phyloP scores from a whole-genome alignment of 139 green algal genomes.

The Yamagishiella unicocca region DNA sequence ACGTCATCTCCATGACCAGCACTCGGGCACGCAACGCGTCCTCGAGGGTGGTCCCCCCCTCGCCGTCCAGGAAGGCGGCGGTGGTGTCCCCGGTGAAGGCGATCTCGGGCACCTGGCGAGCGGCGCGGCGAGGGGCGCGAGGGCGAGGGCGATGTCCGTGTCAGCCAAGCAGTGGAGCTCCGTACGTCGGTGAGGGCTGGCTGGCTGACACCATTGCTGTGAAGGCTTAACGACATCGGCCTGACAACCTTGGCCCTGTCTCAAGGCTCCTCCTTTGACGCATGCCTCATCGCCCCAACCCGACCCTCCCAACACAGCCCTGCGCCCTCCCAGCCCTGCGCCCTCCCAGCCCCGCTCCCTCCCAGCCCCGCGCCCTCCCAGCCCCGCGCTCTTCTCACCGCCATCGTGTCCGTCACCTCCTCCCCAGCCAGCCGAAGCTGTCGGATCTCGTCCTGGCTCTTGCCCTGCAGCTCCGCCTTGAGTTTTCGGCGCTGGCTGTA shows the following conservation, averaged over 20 bases:
- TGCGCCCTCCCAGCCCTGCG: too few species aligned
- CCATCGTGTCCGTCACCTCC: slow-evolving; percentile 65
- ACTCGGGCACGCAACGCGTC: slow-evolving; percentile 72
- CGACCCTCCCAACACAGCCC: too few species aligned
- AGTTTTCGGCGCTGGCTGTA: slow-evolving; percentile 78
- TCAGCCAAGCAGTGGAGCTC: too few species aligned
- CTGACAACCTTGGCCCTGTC: too few species aligned
- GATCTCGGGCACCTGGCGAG: slow-evolving; percentile 74
- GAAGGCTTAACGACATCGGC: too few species aligned
- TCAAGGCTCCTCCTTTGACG: too few species aligned
- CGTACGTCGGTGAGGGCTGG: too few species aligned
- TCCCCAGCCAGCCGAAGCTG: slow-evolving; percentile 57
- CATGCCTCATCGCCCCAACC: too few species aligned
- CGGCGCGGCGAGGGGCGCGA: background rate
- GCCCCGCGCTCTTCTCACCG: too few species aligned
- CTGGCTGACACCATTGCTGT: too few species aligned
- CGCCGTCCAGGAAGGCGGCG: slow-evolving; percentile 66
- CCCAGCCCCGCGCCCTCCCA: background rate
- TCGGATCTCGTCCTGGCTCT: slow-evolving; percentile 64
- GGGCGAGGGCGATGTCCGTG: too few species aligned
- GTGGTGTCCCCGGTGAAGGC: slow-evolving; percentile 92
- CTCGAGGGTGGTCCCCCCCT: background rate
- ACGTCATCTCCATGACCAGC: slow-evolving; percentile 82
- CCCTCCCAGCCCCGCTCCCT: too few species aligned
- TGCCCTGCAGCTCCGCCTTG: slow-evolving; percentile 70